A percentile compares a stretch with the other conserved stretches of the same genome.
Conservation (phyloP, 1,284 basidiomycete species). For the Acaromyces ingoldii region DNA sequence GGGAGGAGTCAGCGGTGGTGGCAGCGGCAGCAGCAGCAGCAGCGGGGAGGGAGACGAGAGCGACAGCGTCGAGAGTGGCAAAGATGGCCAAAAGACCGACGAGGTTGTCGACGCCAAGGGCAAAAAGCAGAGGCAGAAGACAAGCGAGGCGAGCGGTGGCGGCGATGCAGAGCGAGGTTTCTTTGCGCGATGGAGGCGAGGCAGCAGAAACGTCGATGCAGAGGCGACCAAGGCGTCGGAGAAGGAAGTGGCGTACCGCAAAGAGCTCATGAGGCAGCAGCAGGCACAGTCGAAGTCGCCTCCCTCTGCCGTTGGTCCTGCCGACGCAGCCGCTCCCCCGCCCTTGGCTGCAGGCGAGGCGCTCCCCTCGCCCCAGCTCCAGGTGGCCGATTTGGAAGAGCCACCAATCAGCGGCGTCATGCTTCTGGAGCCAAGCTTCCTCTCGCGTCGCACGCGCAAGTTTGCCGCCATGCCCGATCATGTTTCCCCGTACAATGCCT, state of each 20-base stretch:
- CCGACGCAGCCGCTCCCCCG: no score
- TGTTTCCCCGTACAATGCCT: conserved; percentile 51
- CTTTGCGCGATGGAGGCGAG: conserved; percentile 16
- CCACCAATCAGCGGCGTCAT: conserved; percentile 16
- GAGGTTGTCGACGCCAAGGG: neutral
- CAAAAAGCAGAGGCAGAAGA: neutral
- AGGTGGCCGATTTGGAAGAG: conserved; percentile 31
- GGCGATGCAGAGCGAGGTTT: conserved; percentile 13
- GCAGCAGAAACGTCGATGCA: neutral
- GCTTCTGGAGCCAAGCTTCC: conserved; percentile 16
- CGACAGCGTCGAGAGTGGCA: conserved; percentile 30
- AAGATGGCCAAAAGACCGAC: conserved; percentile 26
- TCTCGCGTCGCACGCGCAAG: conserved; percentile 42
- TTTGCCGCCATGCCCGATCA: conserved; percentile 31
- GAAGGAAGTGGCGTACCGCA: conserved; percentile 7
- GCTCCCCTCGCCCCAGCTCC: conserved; percentile 21
- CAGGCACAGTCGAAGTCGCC: neutral
- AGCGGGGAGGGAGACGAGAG: conserved; percentile 22
- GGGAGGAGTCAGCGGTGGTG: neutral
- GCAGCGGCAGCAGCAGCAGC: neutral
- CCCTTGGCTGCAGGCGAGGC: neutral
- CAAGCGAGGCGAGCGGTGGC: conserved; percentile 3
- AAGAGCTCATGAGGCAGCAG: neutral
- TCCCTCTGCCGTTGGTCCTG: no score
- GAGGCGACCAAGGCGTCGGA: neutral